phyloP scores from a whole-genome alignment of 768 basidiomycete species.

The Phallus indusiatus region DNA sequence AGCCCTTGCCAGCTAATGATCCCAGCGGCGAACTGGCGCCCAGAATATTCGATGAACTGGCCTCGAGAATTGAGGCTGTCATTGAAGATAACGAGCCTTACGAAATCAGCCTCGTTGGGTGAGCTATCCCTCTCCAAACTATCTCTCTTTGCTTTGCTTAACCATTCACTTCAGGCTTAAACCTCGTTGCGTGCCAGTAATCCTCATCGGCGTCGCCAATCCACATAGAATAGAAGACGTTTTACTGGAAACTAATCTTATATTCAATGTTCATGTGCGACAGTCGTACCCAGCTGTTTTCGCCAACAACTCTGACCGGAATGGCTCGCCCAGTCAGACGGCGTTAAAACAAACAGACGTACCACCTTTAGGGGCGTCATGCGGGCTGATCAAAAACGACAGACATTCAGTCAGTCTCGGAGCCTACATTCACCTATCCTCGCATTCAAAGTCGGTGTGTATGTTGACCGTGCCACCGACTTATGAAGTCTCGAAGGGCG shows the following conservation, averaged over 20 bases:
- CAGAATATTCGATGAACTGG: too few species aligned
- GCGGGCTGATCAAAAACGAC: background rate
- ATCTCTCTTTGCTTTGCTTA: background rate
- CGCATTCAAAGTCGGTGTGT: background rate
- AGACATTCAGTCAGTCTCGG: background rate
- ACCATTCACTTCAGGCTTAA: background rate
- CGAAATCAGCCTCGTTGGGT: too few species aligned
- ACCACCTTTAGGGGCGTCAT: background rate
- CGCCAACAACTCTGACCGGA: background rate
- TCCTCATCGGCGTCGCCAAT: background rate
- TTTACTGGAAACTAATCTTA: background rate
- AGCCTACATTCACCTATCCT: background rate
- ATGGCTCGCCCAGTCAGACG: background rate
- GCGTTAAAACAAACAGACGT: background rate
- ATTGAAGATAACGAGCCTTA: too few species aligned
- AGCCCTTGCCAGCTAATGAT: too few species aligned
- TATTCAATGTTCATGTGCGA: background rate
- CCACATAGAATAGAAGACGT: background rate
- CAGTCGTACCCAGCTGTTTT: background rate
- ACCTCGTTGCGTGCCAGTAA: background rate
- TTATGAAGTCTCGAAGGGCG: background rate
- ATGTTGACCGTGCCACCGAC: conserved; percentile 2
- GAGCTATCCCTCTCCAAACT: background rate
- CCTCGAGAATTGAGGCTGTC: too few species aligned
- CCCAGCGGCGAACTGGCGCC: too few species aligned